Percentiles rank a stretch among this genome's conserved stretches.
Conservation (phyloP, 768 basidiomycete species). For the Pluteus cervinus region DNA sequence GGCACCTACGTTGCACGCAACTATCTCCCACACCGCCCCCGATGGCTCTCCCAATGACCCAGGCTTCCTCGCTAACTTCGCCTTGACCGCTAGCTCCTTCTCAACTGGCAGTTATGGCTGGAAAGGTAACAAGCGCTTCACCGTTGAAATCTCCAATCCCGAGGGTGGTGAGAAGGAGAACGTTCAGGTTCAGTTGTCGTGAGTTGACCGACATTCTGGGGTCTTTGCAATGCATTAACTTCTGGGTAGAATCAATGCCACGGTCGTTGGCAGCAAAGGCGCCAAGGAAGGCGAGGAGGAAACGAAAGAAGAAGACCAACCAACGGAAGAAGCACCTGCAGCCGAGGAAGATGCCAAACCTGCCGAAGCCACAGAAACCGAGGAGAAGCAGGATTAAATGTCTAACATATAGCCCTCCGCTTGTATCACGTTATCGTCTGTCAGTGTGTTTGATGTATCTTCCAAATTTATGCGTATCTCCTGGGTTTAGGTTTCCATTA, state of each 20-base stretch:
- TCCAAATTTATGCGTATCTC: too few species aligned
- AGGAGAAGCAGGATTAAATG: too few species aligned
- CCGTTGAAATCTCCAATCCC: conserved; percentile 52
- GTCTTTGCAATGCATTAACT: conserved; percentile 6
- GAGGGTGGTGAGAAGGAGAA: conserved; percentile 52
- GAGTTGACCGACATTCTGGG: conserved; percentile 21
- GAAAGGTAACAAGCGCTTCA: conserved; percentile 70
- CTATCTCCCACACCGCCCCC: conserved; percentile 29
- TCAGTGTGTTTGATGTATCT: too few species aligned
- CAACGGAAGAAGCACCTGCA: conserved; percentile 15
- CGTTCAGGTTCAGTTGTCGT: conserved; percentile 73
- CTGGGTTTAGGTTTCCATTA: too few species aligned
- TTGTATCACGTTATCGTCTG: too few species aligned
- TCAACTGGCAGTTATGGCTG: conserved; percentile 78
- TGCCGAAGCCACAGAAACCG: conserved; percentile 20
- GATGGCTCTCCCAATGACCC: conserved; percentile 40
- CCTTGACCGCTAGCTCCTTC: conserved; percentile 56
- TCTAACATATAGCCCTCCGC: too few species aligned
- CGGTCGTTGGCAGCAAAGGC: conserved; percentile 65
- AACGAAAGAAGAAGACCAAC: conserved; percentile 24
- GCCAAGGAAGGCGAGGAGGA: conserved; percentile 32
- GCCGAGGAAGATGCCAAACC: conserved; percentile 18
- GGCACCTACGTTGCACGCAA: conserved; percentile 41
- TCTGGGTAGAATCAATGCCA: conserved; percentile 62
- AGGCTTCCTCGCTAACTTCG: conserved; percentile 53